Evolutionary conservation across 2,329 filamentous ascomycete genomes (phyloP), one percentile per base, ranked within the genome.

Genomic region (Cryphonectria naterciae): DNA sequence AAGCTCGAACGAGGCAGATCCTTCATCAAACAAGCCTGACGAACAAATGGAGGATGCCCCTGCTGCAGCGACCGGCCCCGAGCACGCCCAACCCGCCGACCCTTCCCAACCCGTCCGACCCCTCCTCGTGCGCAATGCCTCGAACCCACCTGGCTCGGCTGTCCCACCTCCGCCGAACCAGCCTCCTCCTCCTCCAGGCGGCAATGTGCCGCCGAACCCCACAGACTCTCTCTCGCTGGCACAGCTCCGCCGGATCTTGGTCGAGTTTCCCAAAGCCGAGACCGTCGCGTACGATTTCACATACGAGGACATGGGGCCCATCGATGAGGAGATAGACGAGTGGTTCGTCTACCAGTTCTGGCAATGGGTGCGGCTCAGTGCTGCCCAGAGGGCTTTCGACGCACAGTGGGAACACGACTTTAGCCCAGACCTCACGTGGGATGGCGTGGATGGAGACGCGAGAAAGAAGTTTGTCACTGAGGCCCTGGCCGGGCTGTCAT

Each of bases 311-410:
- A 87, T 88, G 69, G 90, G 91, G 32, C 84, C 89, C 0, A 91
- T 97, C 76, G 89, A 93, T 25, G 93, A 96, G 74, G 96, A 99
- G 83, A 86, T 99, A 64, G 94, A 98, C 79, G 96, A 99, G 82
- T 99, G 96, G 96, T 99, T 99, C 81, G 90, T 92, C 68, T 98
- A 98, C 81, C 92, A 92, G 76, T 91, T 94, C 73, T 92, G 93
- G 81, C 95, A 98, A 79, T 93, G 93, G 82, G 87, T 91, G 63
- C 91, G 95, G 77, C 85, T 98, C 65, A 87, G 92, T 68, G 88
- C 91, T 68, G 91, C 93, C 28, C 93, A 93, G 77, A 86, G 89
- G 52, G 90, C 91, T 2, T 98, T 97, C 77, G 89, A 94, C 74
- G 88, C 89, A 78, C 88, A 91, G 77, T 97, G 93, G 93, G 82